Conservation (phyloP, 2,329 filamentous ascomycete species). For the Claviceps pazoutovae region DNA sequence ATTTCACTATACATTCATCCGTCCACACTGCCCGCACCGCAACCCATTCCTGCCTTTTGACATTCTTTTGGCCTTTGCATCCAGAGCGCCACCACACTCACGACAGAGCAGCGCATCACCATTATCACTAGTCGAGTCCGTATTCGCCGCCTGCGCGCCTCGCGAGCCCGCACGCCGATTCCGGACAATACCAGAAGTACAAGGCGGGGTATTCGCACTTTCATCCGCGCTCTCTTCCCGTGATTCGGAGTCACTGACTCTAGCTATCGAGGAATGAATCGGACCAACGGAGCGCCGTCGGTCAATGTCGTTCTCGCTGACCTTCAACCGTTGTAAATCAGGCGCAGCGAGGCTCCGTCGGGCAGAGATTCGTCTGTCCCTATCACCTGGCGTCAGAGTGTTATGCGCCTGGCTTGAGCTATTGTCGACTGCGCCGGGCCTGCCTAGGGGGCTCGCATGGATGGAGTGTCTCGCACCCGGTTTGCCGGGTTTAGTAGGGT, state of each 20-base stretch:
- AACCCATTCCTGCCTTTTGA: constrained; percentile 5
- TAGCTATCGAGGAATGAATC: constrained; percentile 9
- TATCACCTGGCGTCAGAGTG: constrained; percentile 20
- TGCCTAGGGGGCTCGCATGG: constrained; percentile 11
- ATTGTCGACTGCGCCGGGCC: constrained; percentile 5
- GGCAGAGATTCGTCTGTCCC: constrained; percentile 15
- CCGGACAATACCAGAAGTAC: constrained; percentile 8
- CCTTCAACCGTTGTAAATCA: constrained; percentile 15
- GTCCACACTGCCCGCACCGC: constrained; percentile 6
- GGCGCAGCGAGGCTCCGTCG: constrained; percentile 17
- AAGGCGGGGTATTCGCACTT: constrained; percentile 5
- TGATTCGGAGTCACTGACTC: constrained; percentile 10
- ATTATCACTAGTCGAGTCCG: constrained; percentile 12
- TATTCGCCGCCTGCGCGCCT: constrained; percentile 19
- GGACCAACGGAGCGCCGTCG: constrained; percentile 19
- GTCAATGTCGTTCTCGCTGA: constrained; percentile 11
- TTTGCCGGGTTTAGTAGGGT: constrained; percentile 24
- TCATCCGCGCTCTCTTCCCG: constrained; percentile 10
- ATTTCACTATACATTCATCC: not conserved
- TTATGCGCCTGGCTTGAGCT: constrained; percentile 8
- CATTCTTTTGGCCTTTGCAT: constrained; percentile 2
- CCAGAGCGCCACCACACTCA: constrained; percentile 4
- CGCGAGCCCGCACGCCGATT: constrained; percentile 20
- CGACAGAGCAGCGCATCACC: constrained; percentile 5
- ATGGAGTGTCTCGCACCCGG: constrained; percentile 20